phyloP scores from a whole-genome alignment of 768 basidiomycete genomes.

The Russula compacta region DNA sequence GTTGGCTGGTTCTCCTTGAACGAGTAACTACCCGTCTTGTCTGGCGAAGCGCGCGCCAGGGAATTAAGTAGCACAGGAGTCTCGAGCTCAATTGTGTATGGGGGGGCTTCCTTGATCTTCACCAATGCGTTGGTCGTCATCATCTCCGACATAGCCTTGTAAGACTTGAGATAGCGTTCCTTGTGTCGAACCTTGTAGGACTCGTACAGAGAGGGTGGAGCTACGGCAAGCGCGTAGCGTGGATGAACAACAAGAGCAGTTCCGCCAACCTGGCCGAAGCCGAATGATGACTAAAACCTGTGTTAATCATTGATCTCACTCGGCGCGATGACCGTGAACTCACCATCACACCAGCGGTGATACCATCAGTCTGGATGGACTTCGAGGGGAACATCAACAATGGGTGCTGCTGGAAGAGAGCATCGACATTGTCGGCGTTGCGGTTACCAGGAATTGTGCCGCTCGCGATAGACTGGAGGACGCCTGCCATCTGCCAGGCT shows the following conservation, averaged over 20 bases:
- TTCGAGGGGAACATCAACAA: conserved; percentile 97
- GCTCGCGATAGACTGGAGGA: conserved; percentile 74
- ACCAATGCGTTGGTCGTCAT: conserved; percentile 91
- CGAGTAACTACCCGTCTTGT: conserved; percentile 74
- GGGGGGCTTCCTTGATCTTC: conserved; percentile 89
- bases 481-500: conserved; percentile 92
- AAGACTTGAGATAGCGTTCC: conserved; percentile 57
- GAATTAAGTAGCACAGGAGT: conserved; percentile 84
- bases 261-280: conserved; percentile 98
- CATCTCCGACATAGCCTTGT: conserved; percentile 92
- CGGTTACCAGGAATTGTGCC: conserved; percentile 93
- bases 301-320: conserved; percentile 3
- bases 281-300: conserved; percentile 72
- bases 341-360: conserved; percentile 82
- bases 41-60: conserved; percentile 72
- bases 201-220: conserved; percentile 70
- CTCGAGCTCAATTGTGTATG: conserved; percentile 82
- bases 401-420: conserved; percentile 80
- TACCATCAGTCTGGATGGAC: conserved; percentile 89
- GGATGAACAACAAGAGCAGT: conserved; percentile 84
- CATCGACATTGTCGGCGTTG: conserved; percentile 95
- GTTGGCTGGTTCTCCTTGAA: conserved; percentile 60
- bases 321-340: neutral
- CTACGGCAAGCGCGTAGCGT: conserved; percentile 77
- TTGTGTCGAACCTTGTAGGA: conserved; percentile 66